Conservation (phyloP, 306 rosid species). For the Crataegus laevigata region DNA sequence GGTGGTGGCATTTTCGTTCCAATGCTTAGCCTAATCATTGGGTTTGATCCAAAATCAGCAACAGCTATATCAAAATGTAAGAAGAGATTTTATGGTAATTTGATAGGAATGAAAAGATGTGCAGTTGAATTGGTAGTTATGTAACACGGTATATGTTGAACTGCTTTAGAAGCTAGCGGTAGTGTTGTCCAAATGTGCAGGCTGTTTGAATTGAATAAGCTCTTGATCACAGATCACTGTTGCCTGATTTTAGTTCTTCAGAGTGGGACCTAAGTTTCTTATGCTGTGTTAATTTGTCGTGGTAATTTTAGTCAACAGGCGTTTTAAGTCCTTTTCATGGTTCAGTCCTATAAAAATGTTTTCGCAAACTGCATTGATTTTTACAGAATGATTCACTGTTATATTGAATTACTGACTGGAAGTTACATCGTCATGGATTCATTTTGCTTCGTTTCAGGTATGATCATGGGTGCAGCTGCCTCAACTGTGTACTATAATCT, state of each 20-base stretch:
- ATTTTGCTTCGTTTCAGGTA: constrained; percentile 42
- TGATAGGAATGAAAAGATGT: not conserved
- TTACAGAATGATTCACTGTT: not conserved
- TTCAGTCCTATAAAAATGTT: not conserved
- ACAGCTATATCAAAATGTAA: constrained; percentile 98
- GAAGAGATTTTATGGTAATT: not conserved
- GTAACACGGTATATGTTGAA: not conserved
- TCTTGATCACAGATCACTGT: not conserved
- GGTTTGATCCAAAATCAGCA: constrained; percentile 84
- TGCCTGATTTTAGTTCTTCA: not conserved
- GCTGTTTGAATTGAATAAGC: not conserved
- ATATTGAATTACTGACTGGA: not conserved
- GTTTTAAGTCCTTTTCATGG: constrained; percentile 2
- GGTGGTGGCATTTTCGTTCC: constrained; percentile 99
- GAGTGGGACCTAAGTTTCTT: not conserved
- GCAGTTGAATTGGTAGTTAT: not conserved
- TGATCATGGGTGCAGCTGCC: constrained; percentile 85
- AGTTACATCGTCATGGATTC: not conserved
- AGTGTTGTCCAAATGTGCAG: not conserved
- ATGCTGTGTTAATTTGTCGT: not conserved
- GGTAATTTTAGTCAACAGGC: not conserved
- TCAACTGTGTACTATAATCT: constrained; percentile 87
- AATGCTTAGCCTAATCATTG: constrained; percentile 78
- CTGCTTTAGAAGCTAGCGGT: not conserved
- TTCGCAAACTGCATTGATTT: not conserved